Conservation (phyloP, 192 early-diverging fungal species). For the Umbelopsis sp. region DNA sequence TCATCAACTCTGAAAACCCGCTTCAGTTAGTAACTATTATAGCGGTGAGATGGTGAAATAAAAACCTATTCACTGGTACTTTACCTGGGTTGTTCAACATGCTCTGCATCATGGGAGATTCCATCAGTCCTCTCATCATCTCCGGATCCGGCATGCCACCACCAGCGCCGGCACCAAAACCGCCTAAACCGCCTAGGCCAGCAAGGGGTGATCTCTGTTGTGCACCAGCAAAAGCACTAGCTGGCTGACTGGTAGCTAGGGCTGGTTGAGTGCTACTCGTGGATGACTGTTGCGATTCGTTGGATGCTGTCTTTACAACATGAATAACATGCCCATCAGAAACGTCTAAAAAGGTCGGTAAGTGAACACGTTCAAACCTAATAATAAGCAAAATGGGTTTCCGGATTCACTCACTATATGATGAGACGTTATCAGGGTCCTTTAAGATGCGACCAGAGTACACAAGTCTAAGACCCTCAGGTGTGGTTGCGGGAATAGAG, state of each 20-base stretch:
- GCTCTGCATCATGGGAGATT: slow-evolving; percentile 40
- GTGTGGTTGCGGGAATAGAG: slow-evolving; percentile 51
- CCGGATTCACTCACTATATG: slow-evolving; percentile 60
- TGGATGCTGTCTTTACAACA: slow-evolving; percentile 74
- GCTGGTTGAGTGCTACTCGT: not conserved
- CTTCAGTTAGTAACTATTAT: no score
- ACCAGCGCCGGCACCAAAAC: slow-evolving; percentile 5
- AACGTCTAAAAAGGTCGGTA: slow-evolving; percentile 52
- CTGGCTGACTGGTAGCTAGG: not conserved
- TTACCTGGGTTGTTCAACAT: slow-evolving; percentile 43
- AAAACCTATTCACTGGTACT: not conserved
- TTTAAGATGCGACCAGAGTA: slow-evolving; percentile 93
- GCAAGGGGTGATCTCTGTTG: slow-evolving; percentile 24
- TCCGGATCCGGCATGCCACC: slow-evolving; percentile 31
- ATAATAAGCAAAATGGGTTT: not conserved
- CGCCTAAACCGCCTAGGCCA: not conserved
- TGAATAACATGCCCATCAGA: slow-evolving; percentile 87
- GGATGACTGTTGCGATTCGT: slow-evolving; percentile 41
- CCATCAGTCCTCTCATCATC: slow-evolving; percentile 43
- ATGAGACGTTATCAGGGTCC: slow-evolving; percentile 75
- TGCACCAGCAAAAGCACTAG: not conserved
- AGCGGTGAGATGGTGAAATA: no score
- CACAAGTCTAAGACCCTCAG: slow-evolving; percentile 78
- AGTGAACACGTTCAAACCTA: not conserved
- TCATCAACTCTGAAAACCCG: slow-evolving; percentile 47